These are phyloP conservation scores for Actinomucor elegans DNA, from an alignment of 371 early-diverging fungal species.

Conservation along the genomic window DNA sequence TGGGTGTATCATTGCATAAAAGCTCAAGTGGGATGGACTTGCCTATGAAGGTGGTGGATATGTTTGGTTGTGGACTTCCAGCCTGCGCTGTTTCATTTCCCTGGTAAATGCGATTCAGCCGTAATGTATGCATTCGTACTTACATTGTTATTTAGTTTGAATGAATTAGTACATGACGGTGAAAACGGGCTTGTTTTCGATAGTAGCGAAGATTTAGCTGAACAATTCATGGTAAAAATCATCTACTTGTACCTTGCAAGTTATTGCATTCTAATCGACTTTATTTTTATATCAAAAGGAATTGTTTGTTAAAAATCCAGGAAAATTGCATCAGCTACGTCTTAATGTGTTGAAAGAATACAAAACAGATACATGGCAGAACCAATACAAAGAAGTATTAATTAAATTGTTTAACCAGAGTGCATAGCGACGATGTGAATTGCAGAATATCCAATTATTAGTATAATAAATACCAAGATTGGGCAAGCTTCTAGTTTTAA, in stretches of 20 bases:
- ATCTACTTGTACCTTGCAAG: background rate
- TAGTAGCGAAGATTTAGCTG: constrained; percentile 63
- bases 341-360: constrained; percentile 39
- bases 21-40: constrained; percentile 93
- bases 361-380: constrained; percentile 42
- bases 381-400: constrained; percentile 33
- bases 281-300: constrained; percentile 22
- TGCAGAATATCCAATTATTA: too few relatives aligned
- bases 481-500: too few relatives aligned
- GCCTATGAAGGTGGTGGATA: constrained; percentile 98
- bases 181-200: constrained; percentile 83
- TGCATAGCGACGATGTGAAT: background rate
- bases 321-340: constrained; percentile 26
- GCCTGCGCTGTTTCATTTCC: constrained; percentile 80
- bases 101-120: too few relatives aligned
- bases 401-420: constrained; percentile 22
- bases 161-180: constrained; percentile 76
- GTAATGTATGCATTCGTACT: too few relatives aligned
- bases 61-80: constrained; percentile 96
- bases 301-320: constrained; percentile 36
- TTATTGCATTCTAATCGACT: too few relatives aligned
- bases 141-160: constrained; percentile 70
- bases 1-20: constrained; percentile 91
- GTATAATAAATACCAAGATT: too few relatives aligned
- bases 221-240: constrained; percentile 48